A percentile compares a stretch with the other conserved stretches of the same genome.
These are phyloP conservation scores for Saccharomyces pastorianus DNA, from an alignment of 1,139 yeast genomes.

Conservation along the genomic window DNA sequence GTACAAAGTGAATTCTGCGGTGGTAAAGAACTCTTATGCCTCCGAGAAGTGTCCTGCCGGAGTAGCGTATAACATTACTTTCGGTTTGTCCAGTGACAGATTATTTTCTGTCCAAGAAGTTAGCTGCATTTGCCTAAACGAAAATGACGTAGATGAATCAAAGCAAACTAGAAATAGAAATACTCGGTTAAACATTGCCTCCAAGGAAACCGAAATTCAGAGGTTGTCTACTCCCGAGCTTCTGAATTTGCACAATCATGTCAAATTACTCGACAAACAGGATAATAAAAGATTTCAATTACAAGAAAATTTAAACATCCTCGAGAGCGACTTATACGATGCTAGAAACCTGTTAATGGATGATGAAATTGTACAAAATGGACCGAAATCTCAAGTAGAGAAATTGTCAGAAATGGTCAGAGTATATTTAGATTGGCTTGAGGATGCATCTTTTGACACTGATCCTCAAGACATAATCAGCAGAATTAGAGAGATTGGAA, in stretches of 20 bases:
- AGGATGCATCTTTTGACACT: constrained; percentile 59
- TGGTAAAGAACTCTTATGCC: constrained; percentile 33
- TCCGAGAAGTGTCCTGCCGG: constrained; percentile 41
- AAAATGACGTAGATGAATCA: constrained; percentile 6
- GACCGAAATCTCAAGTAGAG: constrained; percentile 34
- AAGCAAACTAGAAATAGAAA: neutral
- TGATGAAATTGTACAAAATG: constrained; percentile 35
- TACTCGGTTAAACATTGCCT: neutral
- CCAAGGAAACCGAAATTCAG: neutral
- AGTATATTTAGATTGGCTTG: constrained; percentile 69
- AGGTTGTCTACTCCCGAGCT: neutral
- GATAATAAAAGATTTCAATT: constrained; percentile 43
- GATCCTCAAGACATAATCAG: constrained; percentile 33
- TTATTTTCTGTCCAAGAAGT: constrained; percentile 40
- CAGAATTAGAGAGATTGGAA: constrained; percentile 30
- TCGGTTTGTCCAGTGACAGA: constrained; percentile 43
- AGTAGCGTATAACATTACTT: constrained; percentile 38
- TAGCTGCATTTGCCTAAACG: constrained; percentile 36
- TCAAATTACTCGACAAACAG: constrained; percentile 23
- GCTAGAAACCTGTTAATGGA: constrained; percentile 48
- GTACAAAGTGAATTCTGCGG: constrained; percentile 25
- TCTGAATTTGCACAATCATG: neutral
- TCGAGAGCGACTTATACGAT: constrained; percentile 53
- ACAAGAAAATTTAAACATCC: constrained; percentile 44
- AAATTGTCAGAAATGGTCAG: constrained; percentile 36